These are phyloP conservation scores for Staphylotrichum longicolle DNA, from an alignment of 495 filamentous ascomycete species.

Conservation along the genomic window DNA sequence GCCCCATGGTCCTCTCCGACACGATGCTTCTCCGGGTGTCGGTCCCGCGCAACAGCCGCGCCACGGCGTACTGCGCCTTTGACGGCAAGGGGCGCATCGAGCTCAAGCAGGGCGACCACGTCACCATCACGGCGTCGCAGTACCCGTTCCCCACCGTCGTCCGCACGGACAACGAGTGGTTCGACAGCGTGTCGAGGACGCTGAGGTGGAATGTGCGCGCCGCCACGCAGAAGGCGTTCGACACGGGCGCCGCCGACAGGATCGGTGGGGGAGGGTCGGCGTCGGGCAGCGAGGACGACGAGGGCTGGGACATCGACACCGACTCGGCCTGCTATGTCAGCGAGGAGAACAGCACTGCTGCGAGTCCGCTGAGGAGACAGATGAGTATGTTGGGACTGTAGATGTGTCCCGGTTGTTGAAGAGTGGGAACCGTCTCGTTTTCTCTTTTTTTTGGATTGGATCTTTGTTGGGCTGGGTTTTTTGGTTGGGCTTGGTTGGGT, in stretches of 20 bases:
- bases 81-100: constrained; percentile 95
- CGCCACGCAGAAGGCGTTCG: constrained; percentile 80
- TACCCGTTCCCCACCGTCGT: constrained; percentile 96
- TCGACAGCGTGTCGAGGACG: constrained; percentile 85
- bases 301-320: constrained; percentile 82
- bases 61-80: constrained; percentile 91
- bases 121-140: constrained; percentile 88
- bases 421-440: not conserved
- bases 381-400: constrained; percentile 61
- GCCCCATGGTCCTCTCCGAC: constrained; percentile 98
- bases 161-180: constrained; percentile 80
- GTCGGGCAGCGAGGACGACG: constrained; percentile 44
- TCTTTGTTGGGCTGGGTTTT: not conserved
- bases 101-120: constrained; percentile 85
- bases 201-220: constrained; percentile 90
- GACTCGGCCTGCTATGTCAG: constrained; percentile 66
- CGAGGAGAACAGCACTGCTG: constrained; percentile 57
- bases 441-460: constrained; percentile 5
- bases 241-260: constrained; percentile 41
- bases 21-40: constrained; percentile 84
- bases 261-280: constrained; percentile 32
- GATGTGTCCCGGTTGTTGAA: not conserved
- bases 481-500: not conserved
- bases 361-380: constrained; percentile 64
- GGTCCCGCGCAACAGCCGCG: constrained; percentile 78